phyloP scores from a whole-genome alignment of 2,329 filamentous ascomycete genomes.

The Sporothrix luriei region DNA sequence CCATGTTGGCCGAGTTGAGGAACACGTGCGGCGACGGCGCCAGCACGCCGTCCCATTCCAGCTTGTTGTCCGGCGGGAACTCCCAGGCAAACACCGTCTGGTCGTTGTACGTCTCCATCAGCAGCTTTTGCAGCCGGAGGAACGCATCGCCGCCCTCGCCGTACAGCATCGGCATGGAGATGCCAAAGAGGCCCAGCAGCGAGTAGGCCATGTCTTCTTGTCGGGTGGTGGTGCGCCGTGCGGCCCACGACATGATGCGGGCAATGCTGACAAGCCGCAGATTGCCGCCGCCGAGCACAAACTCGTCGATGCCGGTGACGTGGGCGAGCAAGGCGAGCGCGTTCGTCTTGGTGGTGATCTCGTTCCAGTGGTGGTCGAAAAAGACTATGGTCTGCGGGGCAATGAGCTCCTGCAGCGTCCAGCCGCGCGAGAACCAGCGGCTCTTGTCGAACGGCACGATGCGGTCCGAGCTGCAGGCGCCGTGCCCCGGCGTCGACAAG shows the following conservation, averaged over 20 bases:
- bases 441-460: conserved; percentile 24
- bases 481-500: background rate
- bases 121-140: conserved; percentile 35
- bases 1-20: background rate
- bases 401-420: conserved; percentile 69
- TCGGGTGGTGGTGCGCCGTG: conserved; percentile 30
- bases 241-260: conserved; percentile 36
- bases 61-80: background rate
- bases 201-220: conserved; percentile 36
- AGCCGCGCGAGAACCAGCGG: conserved; percentile 49
- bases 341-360: conserved; percentile 38
- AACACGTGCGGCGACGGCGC: background rate
- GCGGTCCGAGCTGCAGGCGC: background rate
- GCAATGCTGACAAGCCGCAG: conserved; percentile 32
- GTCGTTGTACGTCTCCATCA: conserved; percentile 33
- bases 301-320: conserved; percentile 37
- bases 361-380: conserved; percentile 40
- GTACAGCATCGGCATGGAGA: conserved; percentile 36
- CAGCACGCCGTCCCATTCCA: conserved; percentile 15
- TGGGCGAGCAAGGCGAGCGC: conserved; percentile 31
- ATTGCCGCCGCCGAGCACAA: conserved; percentile 28
- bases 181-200: conserved; percentile 36
- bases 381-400: conserved; percentile 45
- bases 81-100: conserved; percentile 38
- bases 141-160: conserved; percentile 36